Base-by-base conservation (phyloP, 352 stramenopile genomes). In the Hyaloperonospora brassicae region DNA sequence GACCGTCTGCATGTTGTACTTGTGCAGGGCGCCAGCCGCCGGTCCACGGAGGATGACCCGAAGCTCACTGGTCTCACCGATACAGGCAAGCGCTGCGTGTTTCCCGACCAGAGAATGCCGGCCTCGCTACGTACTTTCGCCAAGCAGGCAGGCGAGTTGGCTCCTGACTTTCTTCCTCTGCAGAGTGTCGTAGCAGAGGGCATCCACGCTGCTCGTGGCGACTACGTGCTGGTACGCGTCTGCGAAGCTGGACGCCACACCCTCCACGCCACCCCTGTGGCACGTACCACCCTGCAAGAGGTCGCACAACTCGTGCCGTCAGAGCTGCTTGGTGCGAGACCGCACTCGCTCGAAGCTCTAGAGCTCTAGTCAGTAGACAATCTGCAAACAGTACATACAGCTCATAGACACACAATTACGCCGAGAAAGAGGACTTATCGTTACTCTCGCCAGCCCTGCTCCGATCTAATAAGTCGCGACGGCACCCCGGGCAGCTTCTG, bases 1-100 rank as follows among this genome's bases (percentile, higher is more conserved):
- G 95, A 96, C 34, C 88, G 86, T 12, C 75, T 97, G 30, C 87
- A 97, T 54, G 62, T 98, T 22, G 93, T 99, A 30, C 77, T 99
- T n/a, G 86, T 99, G 1, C 95, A 99, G 68, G 96, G 96, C 25
- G 55, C 83, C 0, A 96, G 86, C 60, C 80, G 87, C 24, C 85
- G 87, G 30, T 95, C 79, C 31, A 89, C 62, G 10, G 70, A 84
- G 22, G 73, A 79, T 21, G 66, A 75, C 31, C 72, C 75, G 3
- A 93, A 88, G 64, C 81, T 92, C 54, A 95, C 80, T 23, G 87
- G 85, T 12, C 72, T 91, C 31, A 94, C 79, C 2, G 86, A 97
- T 50, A 92, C 82, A n/a, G 87, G 87, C 70, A 92, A 93, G 67
- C 84, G 84, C 50, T 93, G 82, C 53, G 82, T 95, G n/a, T 93